A percentile compares a stretch with the other conserved stretches of the same genome.
These are phyloP conservation scores for Cladosporium sp. DNA, from an alignment of 2,329 filamentous ascomycete species.

Conservation along the genomic window DNA sequence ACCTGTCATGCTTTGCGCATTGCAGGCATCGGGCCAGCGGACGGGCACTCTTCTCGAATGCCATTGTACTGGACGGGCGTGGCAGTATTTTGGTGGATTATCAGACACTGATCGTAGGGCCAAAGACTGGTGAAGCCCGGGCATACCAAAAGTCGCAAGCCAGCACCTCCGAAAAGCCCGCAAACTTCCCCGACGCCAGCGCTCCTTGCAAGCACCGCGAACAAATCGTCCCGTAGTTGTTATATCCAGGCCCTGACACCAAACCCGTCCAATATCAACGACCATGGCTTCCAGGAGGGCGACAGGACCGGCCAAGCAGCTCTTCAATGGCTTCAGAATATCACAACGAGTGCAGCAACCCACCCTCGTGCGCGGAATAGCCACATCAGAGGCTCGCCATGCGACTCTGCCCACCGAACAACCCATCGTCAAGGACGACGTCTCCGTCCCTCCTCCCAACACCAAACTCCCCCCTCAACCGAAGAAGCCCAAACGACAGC, in stretches of 20 bases:
- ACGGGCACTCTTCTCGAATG: conserved; percentile 26
- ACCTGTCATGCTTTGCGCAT: conserved; percentile 25
- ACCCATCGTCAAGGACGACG: conserved; percentile 19
- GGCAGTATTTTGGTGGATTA: neutral
- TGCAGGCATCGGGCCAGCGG: conserved; percentile 26
- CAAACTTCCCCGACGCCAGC: neutral
- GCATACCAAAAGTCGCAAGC: neutral
- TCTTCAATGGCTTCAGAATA: conserved; percentile 25
- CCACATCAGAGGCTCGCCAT: conserved; percentile 47
- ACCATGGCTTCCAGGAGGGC: conserved; percentile 39
- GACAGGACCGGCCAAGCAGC: conserved; percentile 34
- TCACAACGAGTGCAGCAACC: conserved; percentile 17
- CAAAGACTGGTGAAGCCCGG: conserved; percentile 11
- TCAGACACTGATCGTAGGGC: too few relatives aligned
- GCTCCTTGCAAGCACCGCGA: conserved; percentile 12
- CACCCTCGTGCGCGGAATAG: conserved; percentile 52
- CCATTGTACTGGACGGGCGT: neutral
- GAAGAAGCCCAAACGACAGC: conserved; percentile 9
- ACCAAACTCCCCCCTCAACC: conserved; percentile 22
- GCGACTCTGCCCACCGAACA: conserved; percentile 26
- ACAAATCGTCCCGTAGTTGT: too few relatives aligned
- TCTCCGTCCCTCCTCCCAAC: conserved; percentile 18
- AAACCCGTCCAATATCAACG: conserved; percentile 15
- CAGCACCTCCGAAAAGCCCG: neutral
- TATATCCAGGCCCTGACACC: neutral